These are phyloP conservation scores for Pilaira anomala DNA, from an alignment of 192 early-diverging fungal genomes.

Conservation along the genomic window DNA sequence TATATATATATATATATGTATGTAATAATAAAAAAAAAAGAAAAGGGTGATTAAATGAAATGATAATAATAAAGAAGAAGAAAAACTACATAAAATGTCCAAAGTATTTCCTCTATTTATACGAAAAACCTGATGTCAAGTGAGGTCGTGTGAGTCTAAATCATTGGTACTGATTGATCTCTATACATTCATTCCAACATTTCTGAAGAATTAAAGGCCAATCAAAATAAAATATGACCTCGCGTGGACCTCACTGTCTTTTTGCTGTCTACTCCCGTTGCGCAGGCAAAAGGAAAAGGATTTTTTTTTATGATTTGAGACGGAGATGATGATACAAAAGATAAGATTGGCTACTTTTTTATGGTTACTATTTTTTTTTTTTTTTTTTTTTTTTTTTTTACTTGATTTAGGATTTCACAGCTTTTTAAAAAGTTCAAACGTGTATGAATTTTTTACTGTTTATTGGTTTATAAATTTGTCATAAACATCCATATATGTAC, in stretches of 20 bases:
- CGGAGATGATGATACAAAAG: too few species aligned
- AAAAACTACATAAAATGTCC: neutral
- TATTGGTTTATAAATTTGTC: too few species aligned
- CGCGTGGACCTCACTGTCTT: neutral
- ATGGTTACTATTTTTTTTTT: too few species aligned
- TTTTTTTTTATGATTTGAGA: too few species aligned
- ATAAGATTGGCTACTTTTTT: too few species aligned
- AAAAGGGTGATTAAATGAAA: neutral
- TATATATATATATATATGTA: neutral
- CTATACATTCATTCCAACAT: neutral
- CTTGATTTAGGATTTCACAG: too few species aligned
- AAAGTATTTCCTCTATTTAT: slow-evolving; percentile 9
- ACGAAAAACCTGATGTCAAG: slow-evolving; percentile 5
- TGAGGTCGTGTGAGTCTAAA: slow-evolving; percentile 20
- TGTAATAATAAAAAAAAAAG: slow-evolving; percentile 12
- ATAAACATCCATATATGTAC: too few species aligned
- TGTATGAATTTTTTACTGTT: too few species aligned
- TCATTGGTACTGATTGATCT: neutral
- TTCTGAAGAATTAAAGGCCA: neutral
- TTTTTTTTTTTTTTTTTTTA: too few species aligned
- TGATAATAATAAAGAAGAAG: neutral
- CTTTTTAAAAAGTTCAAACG: too few species aligned
- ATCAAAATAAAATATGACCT: neutral
- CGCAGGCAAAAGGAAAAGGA: too few species aligned
- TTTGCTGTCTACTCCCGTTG: neutral